Base-by-base conservation (phyloP, 768 basidiomycete species). In the Mrakia frigida region DNA sequence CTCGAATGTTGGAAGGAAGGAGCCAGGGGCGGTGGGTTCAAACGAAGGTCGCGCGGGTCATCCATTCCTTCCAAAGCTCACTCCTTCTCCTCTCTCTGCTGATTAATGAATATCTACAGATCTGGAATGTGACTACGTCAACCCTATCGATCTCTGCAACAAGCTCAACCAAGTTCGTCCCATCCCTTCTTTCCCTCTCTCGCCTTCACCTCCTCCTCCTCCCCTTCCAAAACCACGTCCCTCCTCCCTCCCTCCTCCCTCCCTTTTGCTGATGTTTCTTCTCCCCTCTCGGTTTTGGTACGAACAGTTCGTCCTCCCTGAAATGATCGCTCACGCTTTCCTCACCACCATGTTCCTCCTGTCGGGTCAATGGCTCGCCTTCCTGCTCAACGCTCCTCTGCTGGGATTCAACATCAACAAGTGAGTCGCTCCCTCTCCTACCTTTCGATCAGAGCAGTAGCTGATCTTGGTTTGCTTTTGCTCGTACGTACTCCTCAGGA, bases 71-170 rank as follows among this genome's bases (percentile, higher is more conserved):
- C 61, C 33, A n/a, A 43, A 25, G 21, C 18, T 18, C 21, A 28
- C 50, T 68, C 46, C n/a, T n/a, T 53, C 13, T 23, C n/a, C 2
- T 23, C 18, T 31, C 28, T 18, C 28, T 31, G 13, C 23, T n/a
- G 16, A 23, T 23, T 65, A 33, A 6, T 59, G 56, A 14, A 5
- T 6, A 1, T 14, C 28, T 23, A 13, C 68, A 77, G 76, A 77
- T 59, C 76, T 77, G 31, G 69, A 75, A 25, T 60, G 75, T 33
- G 79, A 97, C 88, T 98, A 98, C 86, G 96, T 98, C 87, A 99
- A 99, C 85, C 97, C 97, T 72, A 99, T 99, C 89, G 97, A 99
- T 85, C 90, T 98, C 53, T 98, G 97, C 86, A 98, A 98, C 86
- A 98, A 97, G 87, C 90, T 98, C 81, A 98, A 98, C 83, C 92